These are phyloP conservation scores for Penicillium sp. DNA, from an alignment of 2,329 filamentous ascomycete species.

Conservation along the genomic window DNA sequence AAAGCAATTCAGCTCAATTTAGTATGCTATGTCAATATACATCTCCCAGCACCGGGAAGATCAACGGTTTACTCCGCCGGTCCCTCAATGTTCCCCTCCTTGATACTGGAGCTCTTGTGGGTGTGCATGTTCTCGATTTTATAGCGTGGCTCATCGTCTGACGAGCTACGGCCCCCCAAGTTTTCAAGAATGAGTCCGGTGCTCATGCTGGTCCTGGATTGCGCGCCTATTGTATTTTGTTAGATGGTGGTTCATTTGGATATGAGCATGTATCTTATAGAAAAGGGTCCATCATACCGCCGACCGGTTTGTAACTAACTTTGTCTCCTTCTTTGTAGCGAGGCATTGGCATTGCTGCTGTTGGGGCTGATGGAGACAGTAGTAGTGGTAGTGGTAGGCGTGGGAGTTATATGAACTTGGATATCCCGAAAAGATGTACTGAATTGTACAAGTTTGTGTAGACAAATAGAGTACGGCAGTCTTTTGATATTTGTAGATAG, in stretches of 20 bases:
- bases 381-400: background rate
- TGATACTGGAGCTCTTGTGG: constrained; percentile 25
- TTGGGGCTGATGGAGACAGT: background rate
- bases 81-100: constrained; percentile 33
- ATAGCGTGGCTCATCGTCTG: constrained; percentile 38
- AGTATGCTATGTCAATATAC: background rate
- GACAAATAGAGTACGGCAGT: background rate
- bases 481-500: background rate
- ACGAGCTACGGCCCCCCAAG: constrained; percentile 37
- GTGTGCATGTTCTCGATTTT: constrained; percentile 31
- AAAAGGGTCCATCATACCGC: constrained; percentile 31
- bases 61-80: constrained; percentile 21
- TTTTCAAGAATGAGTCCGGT: constrained; percentile 39
- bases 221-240: constrained; percentile 31
- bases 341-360: constrained; percentile 29
- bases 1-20: constrained; percentile 1
- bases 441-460: background rate
- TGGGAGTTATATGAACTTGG: background rate
- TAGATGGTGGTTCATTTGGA: background rate
- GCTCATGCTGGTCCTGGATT: constrained; percentile 41
- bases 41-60: background rate
- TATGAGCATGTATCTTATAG: background rate
- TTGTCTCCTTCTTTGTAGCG: constrained; percentile 35
- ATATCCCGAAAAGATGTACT: background rate
- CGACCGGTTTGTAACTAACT: constrained; percentile 46